Percentiles rank a stretch among this genome's conserved stretches.
Conservation (phyloP, 768 basidiomycete genomes). For the Phaeotremella fagi region DNA sequence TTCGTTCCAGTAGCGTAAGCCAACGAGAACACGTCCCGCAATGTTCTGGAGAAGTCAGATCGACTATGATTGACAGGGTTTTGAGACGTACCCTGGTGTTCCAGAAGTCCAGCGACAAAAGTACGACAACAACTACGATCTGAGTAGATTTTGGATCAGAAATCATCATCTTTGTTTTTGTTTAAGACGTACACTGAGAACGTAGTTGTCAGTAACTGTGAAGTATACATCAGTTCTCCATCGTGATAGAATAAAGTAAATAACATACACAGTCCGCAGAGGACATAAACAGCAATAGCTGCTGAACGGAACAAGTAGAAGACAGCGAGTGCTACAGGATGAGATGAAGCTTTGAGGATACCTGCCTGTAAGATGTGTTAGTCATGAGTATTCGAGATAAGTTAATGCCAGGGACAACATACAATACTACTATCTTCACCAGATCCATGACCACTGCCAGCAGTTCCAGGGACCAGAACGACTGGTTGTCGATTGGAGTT, state of each 20-base stretch:
- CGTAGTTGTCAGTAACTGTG: constrained; percentile 75
- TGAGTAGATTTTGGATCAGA: constrained; percentile 30
- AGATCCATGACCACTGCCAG: constrained; percentile 57
- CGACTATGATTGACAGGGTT: neutral
- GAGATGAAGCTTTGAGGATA: constrained; percentile 43
- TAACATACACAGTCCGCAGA: constrained; percentile 63
- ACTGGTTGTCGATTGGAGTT: constrained; percentile 51
- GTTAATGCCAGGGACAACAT: constrained; percentile 26
- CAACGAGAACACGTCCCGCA: constrained; percentile 85
- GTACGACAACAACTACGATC: constrained; percentile 87
- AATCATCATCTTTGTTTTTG: neutral
- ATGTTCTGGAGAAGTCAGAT: constrained; percentile 64
- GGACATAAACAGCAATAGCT: constrained; percentile 85
- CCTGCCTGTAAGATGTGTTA: constrained; percentile 20
- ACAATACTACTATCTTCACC: constrained; percentile 72
- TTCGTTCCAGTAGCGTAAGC: constrained; percentile 97
- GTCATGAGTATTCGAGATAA: no score
- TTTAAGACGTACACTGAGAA: constrained; percentile 63
- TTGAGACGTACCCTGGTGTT: constrained; percentile 71
- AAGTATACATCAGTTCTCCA: constrained; percentile 10
- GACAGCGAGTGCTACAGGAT: constrained; percentile 71
- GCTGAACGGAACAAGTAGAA: constrained; percentile 81
- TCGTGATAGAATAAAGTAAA: neutral
- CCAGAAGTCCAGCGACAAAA: constrained; percentile 98
- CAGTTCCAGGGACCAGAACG: constrained; percentile 35